Evolutionary conservation across 2,329 filamentous ascomycete genomes (phyloP), one percentile per base, ranked within the genome.

Genomic region (Calcarisporium arbuscula): DNA sequence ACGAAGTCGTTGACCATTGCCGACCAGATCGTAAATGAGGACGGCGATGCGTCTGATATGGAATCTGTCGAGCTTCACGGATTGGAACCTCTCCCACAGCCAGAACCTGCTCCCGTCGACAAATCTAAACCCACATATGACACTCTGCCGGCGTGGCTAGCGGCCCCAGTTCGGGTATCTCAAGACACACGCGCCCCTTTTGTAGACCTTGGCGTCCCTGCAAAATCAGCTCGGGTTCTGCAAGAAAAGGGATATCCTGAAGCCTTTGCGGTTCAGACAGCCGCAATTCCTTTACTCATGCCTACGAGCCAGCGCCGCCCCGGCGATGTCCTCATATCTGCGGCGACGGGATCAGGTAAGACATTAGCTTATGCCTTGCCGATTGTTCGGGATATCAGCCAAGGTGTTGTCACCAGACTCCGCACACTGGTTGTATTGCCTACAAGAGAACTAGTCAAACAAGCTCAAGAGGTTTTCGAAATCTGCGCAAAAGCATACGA

Each of bases 291-390:
- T 1, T 68, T 94, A 26, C 70, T 98, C 5, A 67, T 94, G 5
- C 80, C 77, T 16, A 75, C 72, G 1, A 70, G 73, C 27, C 67
- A 72, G 36, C 65, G 73, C 22, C 71, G 78, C 22, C 63, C 74
- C 2, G 84, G 86, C 5, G 92, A 98, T 56, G 61, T 98, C 5
- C 82, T 94, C 28, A 81, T 98, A 4, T 92, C 88, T 7, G 92
- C 94, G 0, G 85, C 90, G 2, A 98, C 92, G 0, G 92, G 92
- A 8, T 96, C 92, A 1, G 92, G 92, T 37, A 98, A 98, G 56
- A 98, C 92, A 0, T 60, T 98, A 12, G 84, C 90, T 1, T 98
- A 98, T 51, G 77, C 90, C 1, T 65, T 98, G 4, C 92, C 92
- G 0, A 78, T 98, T 39, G 73, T 94, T 5, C 77, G 87, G 29